phyloP scores from a whole-genome alignment of 768 basidiomycete genomes.

The Mycena alexandri region DNA sequence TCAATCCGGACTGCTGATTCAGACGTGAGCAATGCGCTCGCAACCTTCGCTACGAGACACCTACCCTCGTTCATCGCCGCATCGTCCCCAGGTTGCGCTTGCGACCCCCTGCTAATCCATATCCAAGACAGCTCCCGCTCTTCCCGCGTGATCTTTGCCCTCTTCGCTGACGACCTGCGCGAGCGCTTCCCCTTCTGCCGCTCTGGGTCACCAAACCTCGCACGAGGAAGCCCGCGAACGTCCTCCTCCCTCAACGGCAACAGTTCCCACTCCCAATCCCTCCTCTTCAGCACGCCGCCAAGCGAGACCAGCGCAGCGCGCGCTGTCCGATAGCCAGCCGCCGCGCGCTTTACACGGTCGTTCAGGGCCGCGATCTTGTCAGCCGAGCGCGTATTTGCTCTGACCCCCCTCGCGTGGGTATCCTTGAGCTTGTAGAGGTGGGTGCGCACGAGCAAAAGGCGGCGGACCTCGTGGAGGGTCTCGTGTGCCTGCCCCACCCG shows the following conservation, averaged over 20 bases:
- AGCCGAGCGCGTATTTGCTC: constrained; percentile 2
- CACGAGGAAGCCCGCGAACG: constrained; percentile 10
- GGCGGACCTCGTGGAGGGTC: constrained; percentile 32
- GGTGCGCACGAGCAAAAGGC: constrained; percentile 28
- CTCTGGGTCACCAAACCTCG: constrained; percentile 5
- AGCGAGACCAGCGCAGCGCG: constrained; percentile 22
- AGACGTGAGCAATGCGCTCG: too few relatives aligned
- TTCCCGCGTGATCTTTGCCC: not conserved
- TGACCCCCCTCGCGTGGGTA: constrained; percentile 39
- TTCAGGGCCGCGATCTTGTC: constrained; percentile 22
- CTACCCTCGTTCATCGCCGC: constrained; percentile 1
- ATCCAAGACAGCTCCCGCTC: constrained; percentile 8
- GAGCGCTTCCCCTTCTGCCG: not conserved
- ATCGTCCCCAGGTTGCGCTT: not conserved
- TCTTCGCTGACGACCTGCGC: not conserved
- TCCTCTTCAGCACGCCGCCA: constrained; percentile 24
- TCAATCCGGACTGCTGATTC: constrained; percentile 28
- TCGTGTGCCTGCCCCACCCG: constrained; percentile 31
- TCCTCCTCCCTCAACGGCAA: constrained; percentile 36
- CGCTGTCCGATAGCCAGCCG: not conserved
- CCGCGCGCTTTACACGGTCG: constrained; percentile 1
- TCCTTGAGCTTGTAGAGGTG: constrained; percentile 35
- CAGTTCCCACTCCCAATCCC: constrained; percentile 34
- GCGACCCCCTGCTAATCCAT: not conserved
- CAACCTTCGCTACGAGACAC: not conserved